Evolutionary conservation across 2,329 filamentous ascomycete species (phyloP), one percentile per base, ranked within the genome.

Genomic region (Colletotrichum plurivorum): DNA sequence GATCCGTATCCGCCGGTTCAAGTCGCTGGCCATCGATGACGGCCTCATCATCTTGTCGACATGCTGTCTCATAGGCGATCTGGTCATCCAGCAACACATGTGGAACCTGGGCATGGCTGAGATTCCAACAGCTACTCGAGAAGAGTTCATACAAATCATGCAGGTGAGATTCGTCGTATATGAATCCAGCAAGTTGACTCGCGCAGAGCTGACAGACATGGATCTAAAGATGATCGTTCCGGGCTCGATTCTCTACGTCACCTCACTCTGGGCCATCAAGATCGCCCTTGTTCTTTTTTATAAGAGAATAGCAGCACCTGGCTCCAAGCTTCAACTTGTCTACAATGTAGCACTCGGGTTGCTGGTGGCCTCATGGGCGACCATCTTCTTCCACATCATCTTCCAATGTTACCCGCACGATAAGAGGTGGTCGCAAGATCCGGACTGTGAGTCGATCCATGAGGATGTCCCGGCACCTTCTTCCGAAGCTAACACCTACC

Each of bases 191-290:
- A 70, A 10, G 15, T n/a, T 43, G 27, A 13, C 18, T 18, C 5
- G 39, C 4, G 12, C 25, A 41, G 4, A 55, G 45, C 65, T 43
- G 54, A 56, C 27, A 20, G 16, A 36, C 1, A 16, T 1, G 16
- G 3, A 13, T n/a, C 16, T 10, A 12, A 67, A 79, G 76, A 81
- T 82, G 77, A 82, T 82, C 36, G 74, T 82, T 1, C 81, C 81
- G 1, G 81, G 81, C 15, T 82, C 81, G 1, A 75, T 78, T 2
- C 76, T 83, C 2, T 83, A 83, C 53, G 79, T 82, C 0, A 73
- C 80, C 3, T 81, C 80, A 3, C 66, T 83, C 5, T 83, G 81
- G 81, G 73, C 78, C 13, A 79, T 83, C 73, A 83, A 83, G 55
- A 73, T 81, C 6, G 80, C 80, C 5, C 73, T 83, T 4, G 80